Base-by-base conservation (phyloP, 495 filamentous ascomycete genomes). In the Trichodelitschia bisporula region DNA sequence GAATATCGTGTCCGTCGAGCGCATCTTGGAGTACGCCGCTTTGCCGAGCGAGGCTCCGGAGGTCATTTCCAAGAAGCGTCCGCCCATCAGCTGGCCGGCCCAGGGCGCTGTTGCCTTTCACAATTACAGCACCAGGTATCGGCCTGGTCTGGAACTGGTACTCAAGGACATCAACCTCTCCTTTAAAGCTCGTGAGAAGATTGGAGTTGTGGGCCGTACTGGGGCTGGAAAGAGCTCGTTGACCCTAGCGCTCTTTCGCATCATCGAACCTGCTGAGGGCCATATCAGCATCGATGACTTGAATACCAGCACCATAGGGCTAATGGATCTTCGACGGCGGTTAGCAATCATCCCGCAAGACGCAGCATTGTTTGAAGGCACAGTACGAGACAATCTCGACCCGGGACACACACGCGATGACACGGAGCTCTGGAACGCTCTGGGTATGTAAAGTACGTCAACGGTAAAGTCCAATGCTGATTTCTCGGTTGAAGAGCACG, bases 281-380 rank as follows among this genome's bases (percentile, higher is more conserved):
- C 61, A 68, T 40, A 84, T 95, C 41, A 73, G 61, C 45, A 89
- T 99, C 45, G 89, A 99, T 48, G 62, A 62, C 13, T 52, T 95
- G 28, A 75, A 93, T 53, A 83, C 86, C 3, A 79, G 79, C 19
- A 73, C 64, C 8, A 92, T 95, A 51, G 89, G 89, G 4, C 54
- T 99, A 33, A 50, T 79, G 31, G 89, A 95, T 47, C 62, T 99
- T 33, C 66, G 89, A 34, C 65, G 82, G 15, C 74, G 86, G 30
- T 62, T 99, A 21, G 83, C 89, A 25, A 99, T 99, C 50, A 99
- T 99, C 41, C 89, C 89, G 13, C 89, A 99, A 45, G 89, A 99
- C 55, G 82, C 89, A 29, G 82, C 84, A 41, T 65, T 99, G 41
- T 99, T 99, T 43, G 80, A 95, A 56, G 89, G 89, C 27, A 84